These are phyloP conservation scores for Panaeolus cyanescens DNA, from an alignment of 768 basidiomycete genomes.

Conservation along the genomic window DNA sequence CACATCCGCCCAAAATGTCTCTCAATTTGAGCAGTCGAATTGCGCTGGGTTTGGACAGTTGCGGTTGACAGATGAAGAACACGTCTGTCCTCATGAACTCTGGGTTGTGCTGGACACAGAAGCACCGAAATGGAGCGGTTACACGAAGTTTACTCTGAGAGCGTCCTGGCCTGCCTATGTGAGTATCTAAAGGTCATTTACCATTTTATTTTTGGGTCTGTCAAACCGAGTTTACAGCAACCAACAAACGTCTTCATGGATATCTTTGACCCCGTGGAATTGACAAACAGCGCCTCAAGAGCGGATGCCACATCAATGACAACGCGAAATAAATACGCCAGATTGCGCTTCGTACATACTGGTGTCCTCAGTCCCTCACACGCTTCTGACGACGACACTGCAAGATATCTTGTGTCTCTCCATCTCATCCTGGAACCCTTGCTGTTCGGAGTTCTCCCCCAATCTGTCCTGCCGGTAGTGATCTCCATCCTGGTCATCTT, in stretches of 20 bases:
- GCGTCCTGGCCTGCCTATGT: conserved; percentile 61
- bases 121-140: conserved; percentile 37
- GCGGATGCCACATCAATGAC: conserved; percentile 4
- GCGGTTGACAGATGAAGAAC: not conserved
- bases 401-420: conserved; percentile 45
- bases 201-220: not conserved
- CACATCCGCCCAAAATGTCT: not conserved
- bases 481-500: conserved; percentile 24
- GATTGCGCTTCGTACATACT: conserved; percentile 53
- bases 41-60: not conserved
- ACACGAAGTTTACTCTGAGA: conserved; percentile 50
- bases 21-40: not conserved
- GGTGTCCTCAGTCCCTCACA: conserved; percentile 49
- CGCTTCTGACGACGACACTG: conserved; percentile 16
- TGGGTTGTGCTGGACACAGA: conserved; percentile 53
- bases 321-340: conserved; percentile 55
- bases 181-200: conserved; percentile 20
- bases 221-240: conserved; percentile 16
- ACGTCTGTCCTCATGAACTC: conserved; percentile 40
- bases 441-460: conserved; percentile 59
- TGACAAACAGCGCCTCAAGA: conserved; percentile 17
- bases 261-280: conserved; percentile 31
- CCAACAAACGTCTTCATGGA: conserved; percentile 28
- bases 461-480: conserved; percentile 44
- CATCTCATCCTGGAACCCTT: conserved; percentile 60